These are phyloP conservation scores for Pseudonectria buxi DNA, from an alignment of 2,329 filamentous ascomycete genomes.

Conservation along the genomic window DNA sequence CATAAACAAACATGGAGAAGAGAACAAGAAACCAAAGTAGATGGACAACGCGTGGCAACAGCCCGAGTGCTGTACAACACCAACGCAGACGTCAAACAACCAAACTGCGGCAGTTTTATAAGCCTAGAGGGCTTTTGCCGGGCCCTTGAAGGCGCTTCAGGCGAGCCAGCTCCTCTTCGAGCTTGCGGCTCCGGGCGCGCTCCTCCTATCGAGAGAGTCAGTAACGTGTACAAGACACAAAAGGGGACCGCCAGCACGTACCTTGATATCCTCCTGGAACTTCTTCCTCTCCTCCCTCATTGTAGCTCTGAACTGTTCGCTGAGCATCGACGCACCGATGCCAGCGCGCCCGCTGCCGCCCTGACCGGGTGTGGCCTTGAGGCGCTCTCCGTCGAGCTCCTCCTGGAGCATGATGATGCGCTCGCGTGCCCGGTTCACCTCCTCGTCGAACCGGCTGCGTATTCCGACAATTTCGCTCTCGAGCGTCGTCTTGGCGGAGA, in stretches of 20 bases:
- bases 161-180: slow-evolving; percentile 44
- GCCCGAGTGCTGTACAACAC: no score
- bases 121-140: slow-evolving; percentile 37
- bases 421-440: slow-evolving; percentile 31
- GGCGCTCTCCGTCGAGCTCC: slow-evolving; percentile 43
- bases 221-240: not conserved
- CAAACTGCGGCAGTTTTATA: no score
- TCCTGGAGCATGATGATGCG: slow-evolving; percentile 39
- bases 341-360: slow-evolving; percentile 29
- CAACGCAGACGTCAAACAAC: no score
- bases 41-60: no score
- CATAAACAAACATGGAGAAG: no score
- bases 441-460: slow-evolving; percentile 31
- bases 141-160: slow-evolving; percentile 37
- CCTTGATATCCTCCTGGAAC: slow-evolving; percentile 48
- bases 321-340: slow-evolving; percentile 44
- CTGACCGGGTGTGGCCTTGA: slow-evolving; percentile 34
- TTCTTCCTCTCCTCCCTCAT: slow-evolving; percentile 52
- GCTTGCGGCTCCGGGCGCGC: slow-evolving; percentile 38
- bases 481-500: slow-evolving; percentile 11
- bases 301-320: slow-evolving; percentile 49
- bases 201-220: slow-evolving; percentile 39
- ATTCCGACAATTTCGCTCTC: slow-evolving; percentile 24
- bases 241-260: no score
- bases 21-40: no score